A percentile compares a stretch with the other conserved stretches of the same genome.
Evolutionary conservation across 768 basidiomycete genomes (phyloP).

Genomic region (Clitopilus passeckerianus): DNA sequence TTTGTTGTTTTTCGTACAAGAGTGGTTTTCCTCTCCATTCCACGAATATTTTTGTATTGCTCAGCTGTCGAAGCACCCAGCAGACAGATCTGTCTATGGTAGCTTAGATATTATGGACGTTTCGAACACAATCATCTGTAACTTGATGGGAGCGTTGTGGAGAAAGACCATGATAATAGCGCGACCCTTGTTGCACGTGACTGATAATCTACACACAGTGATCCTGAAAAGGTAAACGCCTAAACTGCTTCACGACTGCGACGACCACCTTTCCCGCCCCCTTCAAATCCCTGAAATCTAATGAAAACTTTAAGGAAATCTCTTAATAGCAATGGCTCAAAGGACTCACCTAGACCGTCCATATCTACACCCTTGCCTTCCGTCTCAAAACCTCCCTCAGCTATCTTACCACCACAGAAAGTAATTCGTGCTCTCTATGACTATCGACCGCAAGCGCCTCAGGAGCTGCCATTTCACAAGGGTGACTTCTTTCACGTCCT

Average conservation of each 20-base stretch:
- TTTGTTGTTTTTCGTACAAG: neutral
- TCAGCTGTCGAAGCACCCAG: neutral
- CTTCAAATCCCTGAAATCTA: slow-evolving; percentile 14
- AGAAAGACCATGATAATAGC: slow-evolving; percentile 2
- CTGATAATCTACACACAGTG: slow-evolving; percentile 14
- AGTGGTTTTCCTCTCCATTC: neutral
- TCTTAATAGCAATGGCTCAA: slow-evolving; percentile 59
- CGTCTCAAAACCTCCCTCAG: slow-evolving; percentile 64
- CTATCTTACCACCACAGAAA: slow-evolving; percentile 85
- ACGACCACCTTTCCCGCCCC: slow-evolving; percentile 14
- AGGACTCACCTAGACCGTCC: slow-evolving; percentile 54
- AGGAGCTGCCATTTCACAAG: slow-evolving; percentile 85
- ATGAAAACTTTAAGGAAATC: slow-evolving; percentile 88
- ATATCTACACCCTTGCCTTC: slow-evolving; percentile 70
- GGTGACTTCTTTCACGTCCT: slow-evolving; percentile 99
- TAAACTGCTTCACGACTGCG: slow-evolving; percentile 22
- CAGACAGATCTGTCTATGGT: slow-evolving; percentile 7
- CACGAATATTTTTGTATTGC: neutral
- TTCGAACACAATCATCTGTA: slow-evolving; percentile 1
- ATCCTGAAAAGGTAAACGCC: slow-evolving; percentile 7
- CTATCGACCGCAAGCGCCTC: slow-evolving; percentile 67
- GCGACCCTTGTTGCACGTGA: slow-evolving; percentile 11
- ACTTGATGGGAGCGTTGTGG: slow-evolving; percentile 3
- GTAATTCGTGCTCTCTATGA: slow-evolving; percentile 81
- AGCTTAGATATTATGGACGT: slow-evolving; percentile 8